Conservation (phyloP, 2,329 filamentous ascomycete species). For the Reticulascus tulasneorum region DNA sequence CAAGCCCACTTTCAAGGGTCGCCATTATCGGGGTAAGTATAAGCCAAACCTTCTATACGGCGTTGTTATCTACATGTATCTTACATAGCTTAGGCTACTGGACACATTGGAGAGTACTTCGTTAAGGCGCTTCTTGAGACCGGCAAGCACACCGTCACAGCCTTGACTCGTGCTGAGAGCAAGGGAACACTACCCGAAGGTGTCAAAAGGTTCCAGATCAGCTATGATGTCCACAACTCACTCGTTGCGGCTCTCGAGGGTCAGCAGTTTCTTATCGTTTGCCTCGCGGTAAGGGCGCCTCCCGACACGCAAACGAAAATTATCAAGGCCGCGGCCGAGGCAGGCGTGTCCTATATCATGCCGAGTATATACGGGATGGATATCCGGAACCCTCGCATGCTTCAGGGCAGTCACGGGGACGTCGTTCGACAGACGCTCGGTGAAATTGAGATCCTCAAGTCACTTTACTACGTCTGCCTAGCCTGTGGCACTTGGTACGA, state of each 20-base stretch:
- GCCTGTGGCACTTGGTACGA: no score
- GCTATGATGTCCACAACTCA: slow-evolving; percentile 38
- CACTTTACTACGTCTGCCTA: no score
- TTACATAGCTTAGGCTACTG: no score
- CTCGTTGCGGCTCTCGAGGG: slow-evolving; percentile 46
- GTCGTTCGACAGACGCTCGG: no score
- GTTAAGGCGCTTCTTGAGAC: slow-evolving; percentile 33
- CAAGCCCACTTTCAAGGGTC: no score
- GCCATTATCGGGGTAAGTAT: no score
- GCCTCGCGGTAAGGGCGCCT: slow-evolving; percentile 39
- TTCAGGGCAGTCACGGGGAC: no score
- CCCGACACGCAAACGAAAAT: slow-evolving; percentile 44
- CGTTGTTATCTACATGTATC: no score
- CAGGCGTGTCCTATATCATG: slow-evolving; percentile 51
- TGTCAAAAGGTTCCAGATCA: slow-evolving; percentile 40
- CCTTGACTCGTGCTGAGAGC: slow-evolving; percentile 42
- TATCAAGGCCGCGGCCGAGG: slow-evolving; percentile 49
- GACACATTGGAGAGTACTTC: slow-evolving; percentile 33
- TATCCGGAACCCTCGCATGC: no score
- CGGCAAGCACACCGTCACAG: slow-evolving; percentile 45
- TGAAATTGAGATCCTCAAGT: no score
- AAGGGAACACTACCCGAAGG: slow-evolving; percentile 33
- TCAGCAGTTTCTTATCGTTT: slow-evolving; percentile 57
- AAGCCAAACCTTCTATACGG: no score
- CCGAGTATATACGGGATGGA: slow-evolving; percentile 50